Evolutionary conservation across 345 rosid genomes (phyloP).

Genomic region (Gossypium ekmanianum): DNA sequence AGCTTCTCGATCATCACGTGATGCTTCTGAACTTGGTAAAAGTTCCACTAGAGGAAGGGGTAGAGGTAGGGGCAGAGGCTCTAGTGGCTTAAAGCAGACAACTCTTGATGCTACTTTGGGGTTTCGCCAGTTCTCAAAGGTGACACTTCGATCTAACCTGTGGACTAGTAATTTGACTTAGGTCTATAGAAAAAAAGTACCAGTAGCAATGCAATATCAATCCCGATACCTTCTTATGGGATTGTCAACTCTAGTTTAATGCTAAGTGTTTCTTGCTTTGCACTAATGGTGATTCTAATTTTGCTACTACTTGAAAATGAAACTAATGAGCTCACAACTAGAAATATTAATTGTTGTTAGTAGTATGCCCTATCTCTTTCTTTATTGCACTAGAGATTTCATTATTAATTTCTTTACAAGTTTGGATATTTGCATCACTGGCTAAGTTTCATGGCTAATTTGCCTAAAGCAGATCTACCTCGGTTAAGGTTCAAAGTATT

Average conservation of each 20-base stretch:
- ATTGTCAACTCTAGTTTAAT: not conserved
- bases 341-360: not conserved
- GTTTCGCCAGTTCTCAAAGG: constrained; percentile 83
- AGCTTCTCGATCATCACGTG: constrained; percentile 41
- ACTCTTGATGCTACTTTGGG: constrained; percentile 79
- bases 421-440: constrained; percentile 11
- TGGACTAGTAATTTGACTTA: not conserved
- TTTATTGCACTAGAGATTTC: not conserved
- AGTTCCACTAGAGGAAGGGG: constrained; percentile 87
- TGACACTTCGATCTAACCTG: constrained; percentile 20
- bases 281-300: not conserved
- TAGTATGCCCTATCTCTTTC: not conserved
- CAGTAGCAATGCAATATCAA: not conserved
- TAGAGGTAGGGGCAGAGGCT: constrained; percentile 52
- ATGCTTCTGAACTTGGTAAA: constrained; percentile 40
- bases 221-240: not conserved
- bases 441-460: constrained; percentile 18
- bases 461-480: constrained; percentile 50
- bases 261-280: not conserved
- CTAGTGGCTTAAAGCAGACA: constrained; percentile 77
- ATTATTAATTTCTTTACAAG: not conserved
- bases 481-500: constrained; percentile 48
- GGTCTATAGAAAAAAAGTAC: not conserved
- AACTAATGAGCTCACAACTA: not conserved
- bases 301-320: constrained; percentile 1